Evolutionary conservation across 1,284 basidiomycete species (phyloP).

Genomic region (Blastosporella zonata): DNA sequence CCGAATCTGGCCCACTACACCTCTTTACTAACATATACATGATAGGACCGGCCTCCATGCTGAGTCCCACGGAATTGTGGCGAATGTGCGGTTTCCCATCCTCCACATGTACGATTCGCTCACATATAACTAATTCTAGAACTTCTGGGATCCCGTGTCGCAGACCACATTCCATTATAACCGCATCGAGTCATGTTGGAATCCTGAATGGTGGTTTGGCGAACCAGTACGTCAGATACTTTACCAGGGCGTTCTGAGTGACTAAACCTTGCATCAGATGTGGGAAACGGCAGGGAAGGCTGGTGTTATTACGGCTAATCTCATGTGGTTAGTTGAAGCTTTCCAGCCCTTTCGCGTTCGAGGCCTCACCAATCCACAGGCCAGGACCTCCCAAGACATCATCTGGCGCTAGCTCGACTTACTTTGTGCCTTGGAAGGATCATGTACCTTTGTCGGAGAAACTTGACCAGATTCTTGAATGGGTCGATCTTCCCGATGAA

Average conservation of each 20-base stretch:
- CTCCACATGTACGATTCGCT: neutral
- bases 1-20: neutral
- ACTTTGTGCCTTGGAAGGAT: constrained; percentile 76
- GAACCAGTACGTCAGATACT: constrained; percentile 63
- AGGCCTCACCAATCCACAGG: constrained; percentile 40
- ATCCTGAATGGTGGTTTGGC: constrained; percentile 80
- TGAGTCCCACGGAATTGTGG: constrained; percentile 88
- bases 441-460: constrained; percentile 65
- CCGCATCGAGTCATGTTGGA: constrained; percentile 56
- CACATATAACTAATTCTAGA: constrained; percentile 39
- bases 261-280: constrained; percentile 48
- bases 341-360: neutral
- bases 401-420: constrained; percentile 64
- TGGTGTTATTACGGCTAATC: constrained; percentile 75
- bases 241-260: no score
- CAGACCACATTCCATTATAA: constrained; percentile 71
- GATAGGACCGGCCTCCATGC: constrained; percentile 82
- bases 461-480: constrained; percentile 67
- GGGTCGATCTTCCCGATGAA: constrained; percentile 74
- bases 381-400: constrained; percentile 75
- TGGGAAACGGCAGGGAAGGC: constrained; percentile 83
- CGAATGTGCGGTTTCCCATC: constrained; percentile 57
- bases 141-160: constrained; percentile 79
- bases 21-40: neutral
- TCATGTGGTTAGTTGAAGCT: constrained; percentile 74